Conservation (phyloP, 2,329 filamentous ascomycete species). For the Cladosporium sp. region DNA sequence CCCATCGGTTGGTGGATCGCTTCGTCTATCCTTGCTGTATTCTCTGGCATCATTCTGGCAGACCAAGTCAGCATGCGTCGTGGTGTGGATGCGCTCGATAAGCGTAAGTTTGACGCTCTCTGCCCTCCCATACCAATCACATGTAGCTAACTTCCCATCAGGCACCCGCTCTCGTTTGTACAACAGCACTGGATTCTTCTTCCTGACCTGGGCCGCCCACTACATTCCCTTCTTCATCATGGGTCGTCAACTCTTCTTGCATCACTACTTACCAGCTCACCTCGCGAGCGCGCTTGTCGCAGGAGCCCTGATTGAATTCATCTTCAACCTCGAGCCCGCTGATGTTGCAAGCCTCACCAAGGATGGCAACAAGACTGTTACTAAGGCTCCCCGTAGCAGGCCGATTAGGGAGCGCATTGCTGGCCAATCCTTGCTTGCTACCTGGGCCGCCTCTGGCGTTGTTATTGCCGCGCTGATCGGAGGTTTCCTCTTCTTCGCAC, state of each 20-base stretch:
- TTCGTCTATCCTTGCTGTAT: conserved; percentile 87
- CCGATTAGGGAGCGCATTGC: conserved; percentile 79
- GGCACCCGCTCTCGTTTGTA: conserved; percentile 91
- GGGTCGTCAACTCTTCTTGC: conserved; percentile 95
- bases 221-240: conserved; percentile 98
- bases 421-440: conserved; percentile 68
- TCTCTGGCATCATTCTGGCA: conserved; percentile 83
- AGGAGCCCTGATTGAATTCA: conserved; percentile 87
- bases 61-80: conserved; percentile 92
- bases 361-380: conserved; percentile 31
- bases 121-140: not conserved
- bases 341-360: conserved; percentile 51
- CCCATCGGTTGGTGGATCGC: conserved; percentile 96
- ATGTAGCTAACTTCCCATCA: conserved; percentile 27
- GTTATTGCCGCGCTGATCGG: conserved; percentile 66
- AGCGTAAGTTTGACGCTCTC: conserved; percentile 62
- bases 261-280: conserved; percentile 95
- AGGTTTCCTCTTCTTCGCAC: conserved; percentile 90
- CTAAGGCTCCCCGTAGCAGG: conserved; percentile 52
- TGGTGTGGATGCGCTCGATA: conserved; percentile 87
- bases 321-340: conserved; percentile 83
- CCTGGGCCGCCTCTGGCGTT: conserved; percentile 73
- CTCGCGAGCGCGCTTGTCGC: conserved; percentile 86
- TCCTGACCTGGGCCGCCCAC: conserved; percentile 94
- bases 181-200: conserved; percentile 98